Evolutionary conservation across 176 grass and related monocot species (phyloP).

Genomic region (Leersia perrieri): DNA sequence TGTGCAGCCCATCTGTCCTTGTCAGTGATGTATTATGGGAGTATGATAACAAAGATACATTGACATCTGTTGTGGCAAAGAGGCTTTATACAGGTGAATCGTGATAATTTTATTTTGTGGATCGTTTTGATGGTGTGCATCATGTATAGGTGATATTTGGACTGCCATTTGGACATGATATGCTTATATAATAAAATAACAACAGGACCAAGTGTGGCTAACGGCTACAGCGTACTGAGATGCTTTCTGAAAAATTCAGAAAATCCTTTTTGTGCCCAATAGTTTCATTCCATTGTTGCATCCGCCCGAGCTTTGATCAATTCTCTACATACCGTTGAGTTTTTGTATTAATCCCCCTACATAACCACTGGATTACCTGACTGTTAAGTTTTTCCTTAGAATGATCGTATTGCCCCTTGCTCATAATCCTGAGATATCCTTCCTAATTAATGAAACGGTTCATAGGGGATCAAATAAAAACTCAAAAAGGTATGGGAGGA

Average conservation of each 20-base stretch:
- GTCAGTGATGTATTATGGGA: conserved; percentile 82
- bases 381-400: no score
- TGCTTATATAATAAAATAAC: neutral
- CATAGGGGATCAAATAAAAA: neutral
- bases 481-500: no score
- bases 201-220: neutral
- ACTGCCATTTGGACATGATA: neutral
- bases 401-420: no score
- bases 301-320: no score
- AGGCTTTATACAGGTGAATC: conserved; percentile 53
- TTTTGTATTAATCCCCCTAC: no score
- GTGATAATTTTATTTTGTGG: neutral
- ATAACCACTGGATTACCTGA: no score
- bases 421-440: no score
- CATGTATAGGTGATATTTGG: neutral
- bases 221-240: neutral
- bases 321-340: no score
- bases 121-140: neutral
- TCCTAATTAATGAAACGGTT: neutral
- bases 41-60: conserved; percentile 46
- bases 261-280: no score
- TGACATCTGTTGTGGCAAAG: conserved; percentile 49
- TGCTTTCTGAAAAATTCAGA: neutral
- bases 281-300: no score
- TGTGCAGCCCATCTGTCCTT: conserved; percentile 79